Evolutionary conservation across 257 asterid species (phyloP).

Genomic region (Salvia miltiorrhiza): DNA sequence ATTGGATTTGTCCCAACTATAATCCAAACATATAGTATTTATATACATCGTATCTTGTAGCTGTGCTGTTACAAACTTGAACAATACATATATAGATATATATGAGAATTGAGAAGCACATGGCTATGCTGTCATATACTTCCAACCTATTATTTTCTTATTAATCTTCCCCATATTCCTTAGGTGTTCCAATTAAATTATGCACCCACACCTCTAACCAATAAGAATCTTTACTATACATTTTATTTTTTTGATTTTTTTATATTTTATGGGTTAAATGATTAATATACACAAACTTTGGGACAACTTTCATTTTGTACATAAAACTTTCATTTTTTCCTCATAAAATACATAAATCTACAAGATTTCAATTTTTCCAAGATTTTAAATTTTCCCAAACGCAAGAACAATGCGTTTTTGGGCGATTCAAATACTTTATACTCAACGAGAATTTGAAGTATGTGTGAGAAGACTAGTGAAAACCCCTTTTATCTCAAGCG

Average conservation of each 20-base stretch:
- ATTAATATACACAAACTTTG: too few relatives aligned
- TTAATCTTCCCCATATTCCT: slow-evolving; percentile 28
- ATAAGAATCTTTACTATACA: neutral
- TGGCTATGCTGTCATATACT: slow-evolving; percentile 31
- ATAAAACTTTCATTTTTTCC: too few relatives aligned
- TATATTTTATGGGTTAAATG: neutral
- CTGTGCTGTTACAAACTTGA: slow-evolving; percentile 35
- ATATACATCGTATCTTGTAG: slow-evolving; percentile 29
- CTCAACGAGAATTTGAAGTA: too few relatives aligned
- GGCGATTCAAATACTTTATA: too few relatives aligned
- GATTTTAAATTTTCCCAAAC: too few relatives aligned
- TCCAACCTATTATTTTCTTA: neutral
- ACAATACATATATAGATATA: neutral
- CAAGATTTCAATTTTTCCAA: too few relatives aligned
- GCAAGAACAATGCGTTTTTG: too few relatives aligned
- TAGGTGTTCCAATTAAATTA: slow-evolving; percentile 39
- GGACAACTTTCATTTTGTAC: too few relatives aligned
- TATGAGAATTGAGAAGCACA: slow-evolving; percentile 31
- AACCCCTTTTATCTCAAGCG: too few relatives aligned
- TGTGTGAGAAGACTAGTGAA: too few relatives aligned
- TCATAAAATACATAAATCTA: too few relatives aligned
- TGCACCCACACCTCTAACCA: slow-evolving; percentile 28
- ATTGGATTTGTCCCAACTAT: neutral
- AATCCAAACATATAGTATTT: slow-evolving; percentile 1
- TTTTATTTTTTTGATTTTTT: neutral